These are phyloP conservation scores for Candida insectalens DNA, from an alignment of 805 yeast genomes.

Conservation along the genomic window DNA sequence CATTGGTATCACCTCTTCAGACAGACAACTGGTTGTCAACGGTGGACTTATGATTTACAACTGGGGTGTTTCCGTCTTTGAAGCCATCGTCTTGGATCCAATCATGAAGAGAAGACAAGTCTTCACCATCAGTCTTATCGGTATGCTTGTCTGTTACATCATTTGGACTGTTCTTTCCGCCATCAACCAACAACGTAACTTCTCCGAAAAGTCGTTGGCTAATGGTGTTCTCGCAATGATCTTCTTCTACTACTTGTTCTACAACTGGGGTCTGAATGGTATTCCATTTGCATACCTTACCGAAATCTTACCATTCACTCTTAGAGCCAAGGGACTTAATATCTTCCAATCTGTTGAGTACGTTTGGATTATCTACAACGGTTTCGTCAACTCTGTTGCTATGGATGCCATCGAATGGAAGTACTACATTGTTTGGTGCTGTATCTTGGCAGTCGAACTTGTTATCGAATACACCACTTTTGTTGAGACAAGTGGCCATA, in stretches of 20 bases:
- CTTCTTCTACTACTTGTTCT: constrained; percentile 34
- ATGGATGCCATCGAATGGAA: constrained; percentile 29
- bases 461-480: constrained; percentile 7
- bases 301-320: constrained; percentile 27
- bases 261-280: constrained; percentile 34
- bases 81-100: constrained; percentile 10
- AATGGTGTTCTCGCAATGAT: constrained; percentile 32
- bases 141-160: constrained; percentile 13
- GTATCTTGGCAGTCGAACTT: constrained; percentile 18
- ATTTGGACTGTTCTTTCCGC: constrained; percentile 4
- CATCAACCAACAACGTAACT: constrained; percentile 2
- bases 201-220: constrained; percentile 17
- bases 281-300: constrained; percentile 36
- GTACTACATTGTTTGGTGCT: constrained; percentile 17
- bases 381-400: constrained; percentile 25
- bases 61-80: constrained; percentile 11
- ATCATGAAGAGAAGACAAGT: constrained; percentile 13
- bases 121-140: constrained; percentile 5
- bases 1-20: constrained; percentile 13
- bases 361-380: constrained; percentile 20
- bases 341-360: constrained; percentile 6
- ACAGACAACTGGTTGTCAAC: constrained; percentile 15
- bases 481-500: constrained; percentile 29
- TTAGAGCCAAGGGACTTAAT: constrained; percentile 14
- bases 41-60: constrained; percentile 11